A percentile compares a stretch with the other conserved stretches of the same genome.
Evolutionary conservation across 2,329 filamentous ascomycete species (phyloP).

Genomic region (Trichophyton verrucosum): DNA sequence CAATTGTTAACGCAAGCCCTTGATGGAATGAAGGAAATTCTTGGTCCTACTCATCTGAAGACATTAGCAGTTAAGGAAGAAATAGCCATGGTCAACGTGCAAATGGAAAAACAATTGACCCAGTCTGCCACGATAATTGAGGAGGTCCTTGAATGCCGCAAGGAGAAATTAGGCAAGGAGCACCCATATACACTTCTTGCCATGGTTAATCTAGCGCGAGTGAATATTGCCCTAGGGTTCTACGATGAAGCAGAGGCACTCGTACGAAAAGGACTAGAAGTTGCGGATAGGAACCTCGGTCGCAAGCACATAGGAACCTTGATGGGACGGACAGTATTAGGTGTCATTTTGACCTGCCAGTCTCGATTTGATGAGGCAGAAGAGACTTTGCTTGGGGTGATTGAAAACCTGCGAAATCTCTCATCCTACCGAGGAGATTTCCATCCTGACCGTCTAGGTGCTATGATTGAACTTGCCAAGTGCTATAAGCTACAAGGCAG

Average conservation of each 20-base stretch:
- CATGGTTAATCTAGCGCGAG: slow-evolving; percentile 14
- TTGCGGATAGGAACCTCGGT: slow-evolving; percentile 16
- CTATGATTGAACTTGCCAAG: neutral
- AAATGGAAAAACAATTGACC: slow-evolving; percentile 8
- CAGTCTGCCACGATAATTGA: neutral
- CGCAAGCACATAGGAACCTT: slow-evolving; percentile 19
- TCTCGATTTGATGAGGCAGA: neutral
- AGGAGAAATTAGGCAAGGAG: slow-evolving; percentile 21
- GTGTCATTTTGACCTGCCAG: neutral
- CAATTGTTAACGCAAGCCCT: slow-evolving; percentile 14
- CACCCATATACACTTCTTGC: slow-evolving; percentile 25
- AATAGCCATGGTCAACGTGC: slow-evolving; percentile 13
- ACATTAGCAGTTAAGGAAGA: slow-evolving; percentile 15
- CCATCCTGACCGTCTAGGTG: neutral
- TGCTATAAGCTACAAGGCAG: neutral
- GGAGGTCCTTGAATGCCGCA: slow-evolving; percentile 9
- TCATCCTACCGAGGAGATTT: neutral
- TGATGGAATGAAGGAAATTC: slow-evolving; percentile 12
- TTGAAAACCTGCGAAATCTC: neutral
- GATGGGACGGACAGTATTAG: slow-evolving; percentile 9
- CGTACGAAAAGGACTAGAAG: slow-evolving; percentile 12
- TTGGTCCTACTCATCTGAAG: slow-evolving; percentile 17
- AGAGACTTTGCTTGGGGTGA: neutral
- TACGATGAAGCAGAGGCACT: slow-evolving; percentile 7
- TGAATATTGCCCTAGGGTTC: slow-evolving; percentile 7